phyloP scores from a whole-genome alignment of 2,329 filamentous ascomycete genomes.

The Amesomyces nigricolor region DNA sequence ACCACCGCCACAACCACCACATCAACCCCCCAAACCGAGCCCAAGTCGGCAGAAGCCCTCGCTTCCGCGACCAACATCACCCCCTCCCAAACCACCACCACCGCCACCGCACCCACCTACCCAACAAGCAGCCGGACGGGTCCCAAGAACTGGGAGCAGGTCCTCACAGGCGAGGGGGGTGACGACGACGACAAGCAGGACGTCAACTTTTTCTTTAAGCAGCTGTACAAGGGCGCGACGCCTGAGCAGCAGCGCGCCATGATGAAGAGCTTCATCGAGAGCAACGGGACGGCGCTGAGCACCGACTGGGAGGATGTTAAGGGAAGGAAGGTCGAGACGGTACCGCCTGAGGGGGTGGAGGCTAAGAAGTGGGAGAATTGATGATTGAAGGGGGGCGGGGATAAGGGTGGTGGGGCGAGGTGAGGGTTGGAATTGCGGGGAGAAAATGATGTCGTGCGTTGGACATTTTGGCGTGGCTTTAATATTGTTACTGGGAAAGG shows the following conservation, averaged over 20 bases:
- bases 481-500: no score
- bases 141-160: conserved; percentile 86
- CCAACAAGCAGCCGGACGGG: conserved; percentile 81
- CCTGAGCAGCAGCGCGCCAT: conserved; percentile 84
- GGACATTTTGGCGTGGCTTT: neutral
- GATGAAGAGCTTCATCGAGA: conserved; percentile 96
- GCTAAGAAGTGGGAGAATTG: conserved; percentile 60
- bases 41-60: neutral
- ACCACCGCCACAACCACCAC: neutral
- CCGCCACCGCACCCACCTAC: conserved; percentile 52
- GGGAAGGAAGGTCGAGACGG: conserved; percentile 62
- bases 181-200: conserved; percentile 55
- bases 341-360: conserved; percentile 71
- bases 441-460: neutral
- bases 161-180: conserved; percentile 54
- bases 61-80: neutral
- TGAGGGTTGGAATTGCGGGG: no score
- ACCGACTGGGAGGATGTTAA: conserved; percentile 87
- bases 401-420: no score
- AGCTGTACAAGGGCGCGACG: conserved; percentile 70
- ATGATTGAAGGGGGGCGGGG: neutral
- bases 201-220: conserved; percentile 83
- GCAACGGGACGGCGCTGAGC: conserved; percentile 85
- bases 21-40: neutral
- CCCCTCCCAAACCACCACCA: neutral